Evolutionary conservation across 2,329 filamentous ascomycete genomes (phyloP).

Genomic region (Verticillium isaacii): DNA sequence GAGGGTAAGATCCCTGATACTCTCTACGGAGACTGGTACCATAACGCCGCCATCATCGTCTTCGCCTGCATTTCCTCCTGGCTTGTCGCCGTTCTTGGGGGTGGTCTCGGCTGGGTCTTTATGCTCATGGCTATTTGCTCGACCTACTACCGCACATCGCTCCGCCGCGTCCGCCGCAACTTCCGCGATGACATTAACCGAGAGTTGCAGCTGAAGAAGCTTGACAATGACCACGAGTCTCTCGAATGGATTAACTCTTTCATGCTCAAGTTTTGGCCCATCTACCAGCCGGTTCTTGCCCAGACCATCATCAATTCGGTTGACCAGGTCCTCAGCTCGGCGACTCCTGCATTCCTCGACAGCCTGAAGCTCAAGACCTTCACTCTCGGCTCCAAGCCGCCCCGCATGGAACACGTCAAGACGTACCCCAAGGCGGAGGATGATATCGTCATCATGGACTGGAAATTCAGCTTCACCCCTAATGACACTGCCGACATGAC

Average conservation of each 20-base stretch:
- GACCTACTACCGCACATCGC: constrained; percentile 94
- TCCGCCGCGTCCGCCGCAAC: constrained; percentile 89
- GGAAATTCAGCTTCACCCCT: constrained; percentile 99
- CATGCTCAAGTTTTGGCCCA: constrained; percentile 98
- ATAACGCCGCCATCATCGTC: constrained; percentile 90
- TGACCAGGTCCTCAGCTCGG: constrained; percentile 89
- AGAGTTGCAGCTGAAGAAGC: constrained; percentile 77
- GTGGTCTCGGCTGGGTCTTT: constrained; percentile 88
- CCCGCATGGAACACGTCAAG: constrained; percentile 95
- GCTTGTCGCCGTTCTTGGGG: constrained; percentile 83
- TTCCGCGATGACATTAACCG: constrained; percentile 91
- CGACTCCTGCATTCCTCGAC: constrained; percentile 88
- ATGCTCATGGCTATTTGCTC: constrained; percentile 88
- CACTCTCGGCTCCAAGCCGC: constrained; percentile 89
- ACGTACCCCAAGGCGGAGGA: constrained; percentile 95
- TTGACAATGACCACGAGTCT: constrained; percentile 88
- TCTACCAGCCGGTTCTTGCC: constrained; percentile 90
- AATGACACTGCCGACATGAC: constrained; percentile 94
- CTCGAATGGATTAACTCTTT: constrained; percentile 99
- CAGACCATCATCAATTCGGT: constrained; percentile 90
- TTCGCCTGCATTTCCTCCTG: constrained; percentile 90
- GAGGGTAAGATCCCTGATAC: constrained; percentile 82
- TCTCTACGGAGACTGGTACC: constrained; percentile 97
- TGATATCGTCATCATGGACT: constrained; percentile 97
- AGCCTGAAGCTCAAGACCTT: constrained; percentile 92